Conservation (phyloP, 257 asterid species). For the Ilex asprella region DNA sequence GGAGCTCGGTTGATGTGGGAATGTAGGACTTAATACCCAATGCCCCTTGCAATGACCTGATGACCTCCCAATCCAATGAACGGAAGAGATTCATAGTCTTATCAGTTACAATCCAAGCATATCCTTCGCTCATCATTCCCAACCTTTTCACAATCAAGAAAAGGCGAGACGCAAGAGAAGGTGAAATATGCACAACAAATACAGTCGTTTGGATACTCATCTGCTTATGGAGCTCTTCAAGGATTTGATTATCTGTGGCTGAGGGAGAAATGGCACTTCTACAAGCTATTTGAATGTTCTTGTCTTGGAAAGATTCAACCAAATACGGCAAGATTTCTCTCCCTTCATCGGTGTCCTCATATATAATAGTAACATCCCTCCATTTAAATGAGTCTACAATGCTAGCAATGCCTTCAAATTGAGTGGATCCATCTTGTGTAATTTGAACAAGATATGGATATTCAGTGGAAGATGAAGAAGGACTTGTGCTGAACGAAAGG, state of each 20-base stretch:
- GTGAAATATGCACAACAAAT: conserved; percentile 33
- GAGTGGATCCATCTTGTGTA: too few relatives aligned
- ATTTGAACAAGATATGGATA: too few relatives aligned
- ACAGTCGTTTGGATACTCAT: conserved; percentile 10
- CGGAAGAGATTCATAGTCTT: conserved; percentile 29
- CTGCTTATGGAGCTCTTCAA: not conserved
- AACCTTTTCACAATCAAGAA: conserved; percentile 24
- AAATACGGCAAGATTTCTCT: conserved; percentile 14
- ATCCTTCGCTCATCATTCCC: conserved; percentile 35
- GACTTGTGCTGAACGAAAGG: conserved; percentile 12
- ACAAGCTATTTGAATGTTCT: conserved; percentile 8
- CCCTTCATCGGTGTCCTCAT: conserved; percentile 13
- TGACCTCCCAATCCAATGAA: conserved; percentile 17
- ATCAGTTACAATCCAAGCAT: conserved; percentile 40
- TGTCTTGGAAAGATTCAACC: conserved; percentile 20
- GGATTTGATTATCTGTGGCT: conserved; percentile 12
- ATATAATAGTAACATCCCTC: too few relatives aligned
- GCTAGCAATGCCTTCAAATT: too few relatives aligned
- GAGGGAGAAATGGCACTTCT: conserved; percentile 13
- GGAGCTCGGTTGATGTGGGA: conserved; percentile 22
- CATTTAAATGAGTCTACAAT: too few relatives aligned
- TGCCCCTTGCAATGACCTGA: conserved; percentile 30
- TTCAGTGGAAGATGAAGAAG: too few relatives aligned
- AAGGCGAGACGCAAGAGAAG: conserved; percentile 23
- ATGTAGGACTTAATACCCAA: conserved; percentile 31